Conservation (phyloP, 192 early-diverging fungal genomes). For the Coemansia umbellata region DNA sequence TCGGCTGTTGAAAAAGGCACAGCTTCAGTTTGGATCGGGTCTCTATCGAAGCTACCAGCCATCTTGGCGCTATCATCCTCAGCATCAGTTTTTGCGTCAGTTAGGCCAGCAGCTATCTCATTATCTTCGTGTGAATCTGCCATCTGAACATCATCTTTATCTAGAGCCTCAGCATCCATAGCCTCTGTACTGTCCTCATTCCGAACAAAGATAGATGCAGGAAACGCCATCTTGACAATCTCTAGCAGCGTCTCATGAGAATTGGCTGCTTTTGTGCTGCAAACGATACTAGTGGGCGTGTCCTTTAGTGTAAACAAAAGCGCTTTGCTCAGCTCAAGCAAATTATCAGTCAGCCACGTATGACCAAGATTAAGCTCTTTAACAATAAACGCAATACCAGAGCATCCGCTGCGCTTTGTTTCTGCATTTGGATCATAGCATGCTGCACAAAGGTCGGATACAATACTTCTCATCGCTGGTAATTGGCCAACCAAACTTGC, state of each 20-base stretch:
- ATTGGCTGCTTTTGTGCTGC: constrained; percentile 9
- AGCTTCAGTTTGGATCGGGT: too few relatives aligned
- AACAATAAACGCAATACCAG: constrained; percentile 80
- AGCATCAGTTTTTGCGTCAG: too few relatives aligned
- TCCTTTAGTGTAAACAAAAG: constrained; percentile 95
- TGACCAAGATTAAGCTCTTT: constrained; percentile 79
- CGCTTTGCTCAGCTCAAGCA: constrained; percentile 90
- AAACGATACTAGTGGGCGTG: constrained; percentile 32
- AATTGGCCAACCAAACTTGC: constrained; percentile 30
- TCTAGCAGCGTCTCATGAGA: constrained; percentile 33
- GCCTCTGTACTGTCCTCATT: constrained; percentile 47
- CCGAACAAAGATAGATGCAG: constrained; percentile 17
- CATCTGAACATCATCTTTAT: constrained; percentile 12
- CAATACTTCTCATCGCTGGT: constrained; percentile 54
- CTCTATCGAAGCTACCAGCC: too few relatives aligned
- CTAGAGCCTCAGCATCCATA: constrained; percentile 32
- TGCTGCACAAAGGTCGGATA: constrained; percentile 80
- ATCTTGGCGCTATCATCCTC: too few relatives aligned
- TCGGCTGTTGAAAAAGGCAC: too few relatives aligned
- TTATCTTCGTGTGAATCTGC: too few relatives aligned
- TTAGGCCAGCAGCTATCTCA: too few relatives aligned
- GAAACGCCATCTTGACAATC: constrained; percentile 39
- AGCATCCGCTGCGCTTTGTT: constrained; percentile 85
- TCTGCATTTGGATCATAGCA: constrained; percentile 90
- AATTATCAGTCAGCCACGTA: constrained; percentile 90